Base-by-base conservation (phyloP, 2,329 filamentous ascomycete species). In the Aureobasidium sp. region DNA sequence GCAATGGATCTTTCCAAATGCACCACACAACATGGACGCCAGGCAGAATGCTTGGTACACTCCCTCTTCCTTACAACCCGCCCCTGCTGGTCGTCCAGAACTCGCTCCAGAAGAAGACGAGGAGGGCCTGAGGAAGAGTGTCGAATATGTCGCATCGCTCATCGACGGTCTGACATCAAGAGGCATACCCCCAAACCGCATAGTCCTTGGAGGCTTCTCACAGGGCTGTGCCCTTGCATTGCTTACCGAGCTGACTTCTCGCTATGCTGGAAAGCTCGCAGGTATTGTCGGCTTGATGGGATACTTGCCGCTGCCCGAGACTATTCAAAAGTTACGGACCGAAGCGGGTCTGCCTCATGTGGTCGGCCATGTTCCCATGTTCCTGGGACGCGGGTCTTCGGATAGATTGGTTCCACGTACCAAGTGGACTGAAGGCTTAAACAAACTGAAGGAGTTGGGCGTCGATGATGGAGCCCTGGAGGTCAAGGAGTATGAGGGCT, bases 1-100 rank as follows among this genome's bases (percentile, higher is more conserved):
- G 64, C 71, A 73, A 50, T 81, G 78, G 78, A 69, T 80, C 42
- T 73, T 81, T 29, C 79, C 80, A 15, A 80, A 78, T 59, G 78
- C 79, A 2, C 70, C 73, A 43, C 71, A 77, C 40, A 75, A 79
- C 65, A 74, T 70, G 60, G 76, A 79, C 47, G 70, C 77, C 17
- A 74, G 73, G 64, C 68, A 74, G 25, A 77, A 73, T 61, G 79
- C 76, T 21, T 81, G 77, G 79, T 79, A 74, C 68, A 71, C 69
- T 21, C 78, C 74, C 1, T 74, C 71, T 19, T 67, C 69, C 47
- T 71, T 76, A 64, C 71, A 67, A n/a, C 73, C 74, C 42, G 63
- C 63, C 23, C 73, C 71, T 46, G 68, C 71, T 10, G 70, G 70
- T 9, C 69, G 75, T 10, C 74, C 74, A 8, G 74, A 78, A 57